These are phyloP conservation scores for Aphanoascus verrucosus DNA, from an alignment of 2,329 filamentous ascomycete species.

Conservation along the genomic window DNA sequence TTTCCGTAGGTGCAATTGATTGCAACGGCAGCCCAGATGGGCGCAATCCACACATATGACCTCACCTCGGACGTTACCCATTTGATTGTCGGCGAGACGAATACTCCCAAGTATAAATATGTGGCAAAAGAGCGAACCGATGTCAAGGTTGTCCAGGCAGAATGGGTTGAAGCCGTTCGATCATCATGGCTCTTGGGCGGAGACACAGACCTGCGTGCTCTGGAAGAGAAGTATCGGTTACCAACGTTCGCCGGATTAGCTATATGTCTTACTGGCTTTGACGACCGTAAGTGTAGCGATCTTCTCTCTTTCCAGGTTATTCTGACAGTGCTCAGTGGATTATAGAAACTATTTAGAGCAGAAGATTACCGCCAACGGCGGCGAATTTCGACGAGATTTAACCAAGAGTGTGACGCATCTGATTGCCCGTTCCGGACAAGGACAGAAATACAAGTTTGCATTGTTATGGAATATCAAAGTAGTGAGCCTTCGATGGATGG, in stretches of 20 bases:
- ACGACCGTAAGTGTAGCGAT: slow-evolving; percentile 45
- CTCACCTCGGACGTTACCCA: slow-evolving; percentile 94
- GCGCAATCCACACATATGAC: slow-evolving; percentile 77
- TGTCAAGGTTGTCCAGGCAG: slow-evolving; percentile 67
- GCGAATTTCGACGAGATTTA: slow-evolving; percentile 76
- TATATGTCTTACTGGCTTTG: slow-evolving; percentile 61
- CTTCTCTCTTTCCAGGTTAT: not conserved
- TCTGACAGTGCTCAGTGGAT: slow-evolving; percentile 4
- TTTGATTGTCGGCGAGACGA: slow-evolving; percentile 76
- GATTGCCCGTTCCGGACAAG: slow-evolving; percentile 65
- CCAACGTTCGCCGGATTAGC: slow-evolving; percentile 43
- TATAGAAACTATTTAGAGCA: slow-evolving; percentile 62
- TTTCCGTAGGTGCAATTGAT: slow-evolving; percentile 31
- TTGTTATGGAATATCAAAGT: slow-evolving; percentile 68
- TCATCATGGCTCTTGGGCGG: slow-evolving; percentile 69
- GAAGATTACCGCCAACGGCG: slow-evolving; percentile 59
- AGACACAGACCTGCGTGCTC: slow-evolving; percentile 57
- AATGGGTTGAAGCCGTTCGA: slow-evolving; percentile 74
- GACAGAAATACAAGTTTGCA: slow-evolving; percentile 86
- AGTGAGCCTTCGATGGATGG: slow-evolving; percentile 75
- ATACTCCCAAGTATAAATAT: slow-evolving; percentile 90
- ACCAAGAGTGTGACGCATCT: slow-evolving; percentile 80
- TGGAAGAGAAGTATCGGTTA: slow-evolving; percentile 51
- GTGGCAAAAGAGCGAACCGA: slow-evolving; percentile 83
- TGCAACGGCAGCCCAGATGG: slow-evolving; percentile 59